Evolutionary conservation across 2,329 filamentous ascomycete species (phyloP), one percentile per base, ranked within the genome.

Genomic region (Pochonia chlamydosporia): DNA sequence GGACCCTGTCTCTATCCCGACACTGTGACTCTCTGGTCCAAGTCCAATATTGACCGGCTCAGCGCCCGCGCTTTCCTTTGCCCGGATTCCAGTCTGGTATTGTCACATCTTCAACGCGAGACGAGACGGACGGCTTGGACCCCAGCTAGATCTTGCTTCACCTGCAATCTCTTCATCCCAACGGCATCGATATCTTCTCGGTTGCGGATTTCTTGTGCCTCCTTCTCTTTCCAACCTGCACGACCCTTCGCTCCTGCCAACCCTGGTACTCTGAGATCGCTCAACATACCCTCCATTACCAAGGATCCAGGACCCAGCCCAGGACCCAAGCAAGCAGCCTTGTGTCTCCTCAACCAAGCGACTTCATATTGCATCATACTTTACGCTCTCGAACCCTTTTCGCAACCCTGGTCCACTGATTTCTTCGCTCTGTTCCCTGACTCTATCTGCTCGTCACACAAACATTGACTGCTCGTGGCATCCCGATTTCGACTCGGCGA

Each of bases 401-500:
- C 23, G 35, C 23, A 37, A 23, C 37, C 30, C 42, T 31, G 36
- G 21, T 44, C 23, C 24, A 20, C 18, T 30, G 30, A 28, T 18
- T 37, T 16, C 25, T 35, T 11, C 11, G 10, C 6, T 16, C 16
- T 36, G 7, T 13, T 39, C 16, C n/a, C 40, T 33, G 25, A 37
- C 21, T 41, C 43, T 26, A 40, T 41, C 16, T 35, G 39, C 16
- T 31, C 24, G 40, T 44, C 46, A 43, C 46, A 43, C 46, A 35
- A 43, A 44, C 33, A n/a, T n/a, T n/a, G n/a, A n/a, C 35, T 28
- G 40, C 11, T 37, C 18, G 42, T 36, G 41, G 30, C n/a, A 26
- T 26, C 16, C 23, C 5, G 23, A 24, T 20, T 16, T 28, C 35
- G 16, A 43, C 31, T 39, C 23, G 25, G 33, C 4, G 35, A 23